phyloP scores from a whole-genome alignment of 1,284 basidiomycete genomes.

The Irpex sp. region DNA sequence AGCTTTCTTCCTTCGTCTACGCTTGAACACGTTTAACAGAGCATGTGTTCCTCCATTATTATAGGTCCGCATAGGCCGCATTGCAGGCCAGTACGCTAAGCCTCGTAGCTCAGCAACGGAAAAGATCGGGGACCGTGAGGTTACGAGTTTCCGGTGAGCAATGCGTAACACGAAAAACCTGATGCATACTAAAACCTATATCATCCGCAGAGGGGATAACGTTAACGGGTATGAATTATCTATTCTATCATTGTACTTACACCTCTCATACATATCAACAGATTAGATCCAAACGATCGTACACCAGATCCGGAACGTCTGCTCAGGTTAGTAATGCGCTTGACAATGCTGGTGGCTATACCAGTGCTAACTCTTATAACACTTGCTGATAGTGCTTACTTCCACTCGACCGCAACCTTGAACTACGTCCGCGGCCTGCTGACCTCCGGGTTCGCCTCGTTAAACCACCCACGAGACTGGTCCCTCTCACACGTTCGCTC shows the following conservation, averaged over 20 bases:
- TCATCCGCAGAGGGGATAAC: constrained; percentile 85
- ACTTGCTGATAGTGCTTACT: constrained; percentile 80
- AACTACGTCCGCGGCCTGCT: constrained; percentile 93
- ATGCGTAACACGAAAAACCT: constrained; percentile 4
- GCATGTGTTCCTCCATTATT: background rate
- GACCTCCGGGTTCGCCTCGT: constrained; percentile 90
- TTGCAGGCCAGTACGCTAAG: constrained; percentile 97
- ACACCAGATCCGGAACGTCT: constrained; percentile 91
- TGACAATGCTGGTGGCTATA: no score
- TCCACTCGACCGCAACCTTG: constrained; percentile 93
- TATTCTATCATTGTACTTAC: background rate
- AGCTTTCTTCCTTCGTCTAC: background rate
- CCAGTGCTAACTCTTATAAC: no score
- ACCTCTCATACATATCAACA: constrained; percentile 31
- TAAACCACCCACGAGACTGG: constrained; percentile 94
- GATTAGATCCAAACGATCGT: constrained; percentile 80
- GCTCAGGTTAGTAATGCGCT: constrained; percentile 56
- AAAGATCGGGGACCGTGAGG: constrained; percentile 73
- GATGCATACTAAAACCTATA: background rate
- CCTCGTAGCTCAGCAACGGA: constrained; percentile 92
- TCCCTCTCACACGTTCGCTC: constrained; percentile 93
- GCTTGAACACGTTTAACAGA: background rate
- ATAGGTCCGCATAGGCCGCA: constrained; percentile 88
- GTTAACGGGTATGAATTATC: constrained; percentile 79
- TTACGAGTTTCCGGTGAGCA: constrained; percentile 83